Evolutionary conservation across 1,284 basidiomycete species (phyloP).

Genomic region (Moesziomyces globuligerus): DNA sequence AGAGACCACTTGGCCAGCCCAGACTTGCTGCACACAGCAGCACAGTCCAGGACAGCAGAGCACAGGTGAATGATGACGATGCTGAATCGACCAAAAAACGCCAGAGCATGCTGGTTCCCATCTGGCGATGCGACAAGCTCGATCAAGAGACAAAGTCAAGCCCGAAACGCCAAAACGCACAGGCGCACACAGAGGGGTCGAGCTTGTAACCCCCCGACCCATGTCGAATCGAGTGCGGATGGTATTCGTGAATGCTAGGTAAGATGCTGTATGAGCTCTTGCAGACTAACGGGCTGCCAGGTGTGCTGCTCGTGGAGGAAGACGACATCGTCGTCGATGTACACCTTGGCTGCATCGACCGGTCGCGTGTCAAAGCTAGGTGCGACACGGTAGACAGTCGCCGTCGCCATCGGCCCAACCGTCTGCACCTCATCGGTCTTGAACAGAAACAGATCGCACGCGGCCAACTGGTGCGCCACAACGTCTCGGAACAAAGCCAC

Average conservation of each 20-base stretch:
- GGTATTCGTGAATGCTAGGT: conserved; percentile 72
- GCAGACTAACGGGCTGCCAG: conserved; percentile 74
- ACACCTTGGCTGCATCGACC: conserved; percentile 83
- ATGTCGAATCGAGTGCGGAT: too few relatives aligned
- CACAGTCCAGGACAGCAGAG: too few relatives aligned
- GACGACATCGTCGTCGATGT: conserved; percentile 80
- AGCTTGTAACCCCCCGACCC: too few relatives aligned
- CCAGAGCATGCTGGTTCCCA: too few relatives aligned
- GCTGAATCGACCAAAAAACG: too few relatives aligned
- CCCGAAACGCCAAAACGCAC: too few relatives aligned
- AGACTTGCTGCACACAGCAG: too few relatives aligned
- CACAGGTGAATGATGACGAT: too few relatives aligned
- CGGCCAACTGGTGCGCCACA: conserved; percentile 84
- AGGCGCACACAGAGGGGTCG: too few relatives aligned
- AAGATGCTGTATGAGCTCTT: conserved; percentile 89
- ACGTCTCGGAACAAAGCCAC: conserved; percentile 81
- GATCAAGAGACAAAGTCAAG: too few relatives aligned
- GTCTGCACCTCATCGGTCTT: conserved; percentile 84
- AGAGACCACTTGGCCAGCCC: too few relatives aligned
- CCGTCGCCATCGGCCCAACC: conserved; percentile 81
- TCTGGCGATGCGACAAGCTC: too few relatives aligned
- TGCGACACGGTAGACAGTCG: conserved; percentile 73
- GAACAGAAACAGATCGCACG: conserved; percentile 86
- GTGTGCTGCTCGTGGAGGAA: conserved; percentile 4
- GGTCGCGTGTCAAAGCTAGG: conserved; percentile 74